phyloP scores from a whole-genome alignment of 441 rosid genomes.

The Breynia disticha region DNA sequence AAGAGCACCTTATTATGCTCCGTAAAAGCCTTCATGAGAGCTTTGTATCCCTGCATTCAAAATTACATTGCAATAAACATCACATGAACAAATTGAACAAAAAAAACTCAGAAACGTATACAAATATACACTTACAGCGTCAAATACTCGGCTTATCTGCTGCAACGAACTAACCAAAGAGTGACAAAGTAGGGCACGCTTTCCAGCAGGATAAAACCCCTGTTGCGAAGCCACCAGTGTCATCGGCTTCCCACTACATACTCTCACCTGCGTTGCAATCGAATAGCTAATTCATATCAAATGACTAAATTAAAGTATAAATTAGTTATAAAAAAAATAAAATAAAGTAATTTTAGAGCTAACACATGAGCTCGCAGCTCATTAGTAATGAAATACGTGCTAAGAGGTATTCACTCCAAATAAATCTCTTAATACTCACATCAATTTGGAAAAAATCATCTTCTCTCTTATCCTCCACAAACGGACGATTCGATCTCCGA shows the following conservation, averaged over 20 bases:
- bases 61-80: conserved; percentile 7
- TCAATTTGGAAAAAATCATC: conserved; percentile 89
- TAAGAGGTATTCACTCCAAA: too few relatives aligned
- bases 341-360: too few relatives aligned
- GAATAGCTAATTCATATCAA: not conserved
- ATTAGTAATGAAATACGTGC: too few relatives aligned
- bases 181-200: conserved; percentile 34
- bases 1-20: conserved; percentile 54
- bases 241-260: conserved; percentile 53
- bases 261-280: conserved; percentile 37
- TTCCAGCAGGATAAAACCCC: conserved; percentile 55
- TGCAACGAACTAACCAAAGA: conserved; percentile 47
- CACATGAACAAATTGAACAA: not conserved
- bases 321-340: not conserved
- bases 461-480: conserved; percentile 63
- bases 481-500: conserved; percentile 72
- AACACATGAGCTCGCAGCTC: too few relatives aligned
- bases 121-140: conserved; percentile 33
- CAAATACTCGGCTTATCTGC: conserved; percentile 48
- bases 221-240: conserved; percentile 46
- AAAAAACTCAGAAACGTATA: not conserved
- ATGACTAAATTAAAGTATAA: not conserved
- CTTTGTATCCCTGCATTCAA: conserved; percentile 54
- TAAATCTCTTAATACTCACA: too few relatives aligned
- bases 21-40: conserved; percentile 46